A percentile compares a stretch with the other conserved stretches of the same genome.
phyloP scores from a whole-genome alignment of 2,329 filamentous ascomycete species.

The Pseudogymnoascus pannorum region DNA sequence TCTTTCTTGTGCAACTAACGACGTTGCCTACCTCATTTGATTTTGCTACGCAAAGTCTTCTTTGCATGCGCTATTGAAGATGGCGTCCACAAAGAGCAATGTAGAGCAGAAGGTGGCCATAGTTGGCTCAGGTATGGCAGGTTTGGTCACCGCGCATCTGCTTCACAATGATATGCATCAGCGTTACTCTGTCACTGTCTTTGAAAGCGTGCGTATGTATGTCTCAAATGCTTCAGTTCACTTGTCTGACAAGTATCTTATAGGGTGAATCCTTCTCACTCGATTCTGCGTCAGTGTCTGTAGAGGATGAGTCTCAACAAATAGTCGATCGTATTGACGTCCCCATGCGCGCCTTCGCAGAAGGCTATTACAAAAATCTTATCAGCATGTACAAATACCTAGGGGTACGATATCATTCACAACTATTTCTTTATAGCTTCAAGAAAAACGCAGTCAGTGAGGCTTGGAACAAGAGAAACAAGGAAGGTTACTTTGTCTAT shows the following conservation, averaged over 20 bases:
- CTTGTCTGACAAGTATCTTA: not conserved
- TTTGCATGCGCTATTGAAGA: slow-evolving; percentile 3
- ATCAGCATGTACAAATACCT: slow-evolving; percentile 50
- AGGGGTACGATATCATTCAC: slow-evolving; percentile 40
- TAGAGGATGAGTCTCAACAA: slow-evolving; percentile 21
- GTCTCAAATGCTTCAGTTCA: not conserved
- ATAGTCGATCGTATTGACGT: slow-evolving; percentile 36
- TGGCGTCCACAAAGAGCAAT: slow-evolving; percentile 8
- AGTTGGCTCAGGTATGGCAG: slow-evolving; percentile 43
- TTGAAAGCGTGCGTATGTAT: slow-evolving; percentile 35
- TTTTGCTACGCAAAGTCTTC: not conserved
- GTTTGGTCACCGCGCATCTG: slow-evolving; percentile 39
- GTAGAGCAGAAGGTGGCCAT: slow-evolving; percentile 33
- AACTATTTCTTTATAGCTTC: slow-evolving; percentile 48
- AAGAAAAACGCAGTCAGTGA: slow-evolving; percentile 21
- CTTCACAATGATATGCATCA: slow-evolving; percentile 33
- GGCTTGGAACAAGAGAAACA: slow-evolving; percentile 12
- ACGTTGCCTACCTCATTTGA: not conserved
- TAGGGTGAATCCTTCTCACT: slow-evolving; percentile 38
- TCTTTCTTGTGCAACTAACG: not conserved
- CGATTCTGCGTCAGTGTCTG: slow-evolving; percentile 37
- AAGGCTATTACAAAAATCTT: slow-evolving; percentile 48
- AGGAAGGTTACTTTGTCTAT: slow-evolving; percentile 42
- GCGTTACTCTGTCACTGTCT: slow-evolving; percentile 37
- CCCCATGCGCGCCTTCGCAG: slow-evolving; percentile 45